Evolutionary conservation across 495 filamentous ascomycete genomes (phyloP), one percentile per base, ranked within the genome.

Genomic region (Hypoxylon cercidicola): DNA sequence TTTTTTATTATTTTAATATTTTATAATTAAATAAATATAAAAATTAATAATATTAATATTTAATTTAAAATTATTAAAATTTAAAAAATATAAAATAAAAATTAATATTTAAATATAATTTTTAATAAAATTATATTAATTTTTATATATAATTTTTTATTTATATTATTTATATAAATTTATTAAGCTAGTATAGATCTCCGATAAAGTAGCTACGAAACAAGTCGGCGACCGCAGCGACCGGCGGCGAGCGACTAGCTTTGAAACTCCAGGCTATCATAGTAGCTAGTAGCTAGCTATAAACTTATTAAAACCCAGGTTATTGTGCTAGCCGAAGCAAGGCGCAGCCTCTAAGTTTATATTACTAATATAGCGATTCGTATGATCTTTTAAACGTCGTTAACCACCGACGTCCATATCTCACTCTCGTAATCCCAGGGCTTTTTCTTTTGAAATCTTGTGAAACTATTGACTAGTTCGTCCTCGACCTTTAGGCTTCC

Each of bases 401-500:
- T 20, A 25, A 46, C 2, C 4, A 37, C 48, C 8, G 50, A 50
- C 3, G 50, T 10, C 59, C 60, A 68, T 12, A 45, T 49, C 21
- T 61, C 66, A 1, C 32, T 58, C 11, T 62, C 54, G 1, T 35
- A 37, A 4, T 11, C 21, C 47, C 51, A 64, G 3, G 37, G 39
- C 25, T 63, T 58, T 40, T 51, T 65, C 46, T 61, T 66, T n/a
- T n/a, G n/a, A n/a, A n/a, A n/a, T 2, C 43, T 61, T 30, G 39
- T 65, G 23, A 50, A 57, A 7, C 53, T 68, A 6, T 34, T 56
- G 13, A 64, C 43, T 1, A 60, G 57, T 4, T 60, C 64, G n/a
- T 74, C 69, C 41, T 71, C 62, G 47, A 74, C 47, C 50, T 73
- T 78, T 21, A 80, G 78, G 34, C 80, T 83, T 18, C 83, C 82